A percentile compares a stretch with the other conserved stretches of the same genome.
Conservation (phyloP, 768 basidiomycete species). For the Lanmaoa pseudosensibilis region DNA sequence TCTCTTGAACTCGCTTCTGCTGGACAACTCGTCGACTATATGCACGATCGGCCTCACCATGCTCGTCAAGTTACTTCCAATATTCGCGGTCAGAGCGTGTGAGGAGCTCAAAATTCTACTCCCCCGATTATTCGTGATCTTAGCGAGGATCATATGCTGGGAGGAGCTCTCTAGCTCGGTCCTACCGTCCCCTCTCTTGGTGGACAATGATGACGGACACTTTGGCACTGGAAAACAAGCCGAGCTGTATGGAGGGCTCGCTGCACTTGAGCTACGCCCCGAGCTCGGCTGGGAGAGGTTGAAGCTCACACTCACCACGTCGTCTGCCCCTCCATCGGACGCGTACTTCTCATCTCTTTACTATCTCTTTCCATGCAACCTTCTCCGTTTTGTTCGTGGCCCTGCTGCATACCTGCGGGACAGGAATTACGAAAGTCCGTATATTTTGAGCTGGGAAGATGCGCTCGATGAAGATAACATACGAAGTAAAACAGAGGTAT, state of each 20-base stretch:
- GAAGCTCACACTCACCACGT: conserved; percentile 56
- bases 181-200: conserved; percentile 32
- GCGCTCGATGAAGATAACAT: conserved; percentile 69
- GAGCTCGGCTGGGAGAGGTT: conserved; percentile 70
- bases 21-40: conserved; percentile 74
- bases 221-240: conserved; percentile 1
- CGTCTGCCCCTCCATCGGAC: conserved; percentile 58
- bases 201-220: conserved; percentile 33
- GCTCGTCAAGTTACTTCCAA: conserved; percentile 71
- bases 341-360: conserved; percentile 79
- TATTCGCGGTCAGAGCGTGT: conserved; percentile 64
- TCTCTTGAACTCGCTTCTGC: conserved; percentile 63
- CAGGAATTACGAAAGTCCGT: conserved; percentile 53
- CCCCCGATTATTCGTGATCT: conserved; percentile 63
- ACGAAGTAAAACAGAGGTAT: conserved; percentile 70
- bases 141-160: conserved; percentile 78
- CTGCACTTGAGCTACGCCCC: conserved; percentile 45
- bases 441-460: conserved; percentile 68
- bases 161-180: conserved; percentile 47
- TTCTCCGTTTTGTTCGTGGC: conserved; percentile 72
- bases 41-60: conserved; percentile 64
- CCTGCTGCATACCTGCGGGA: conserved; percentile 65
- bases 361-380: conserved; percentile 89
- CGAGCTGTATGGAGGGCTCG: conserved; percentile 35
- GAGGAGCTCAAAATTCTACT: conserved; percentile 57